Evolutionary conservation across 192 early-diverging fungal genomes (phyloP), one percentile per base, ranked within the genome.

Genomic region (Entrophospora sp.): DNA sequence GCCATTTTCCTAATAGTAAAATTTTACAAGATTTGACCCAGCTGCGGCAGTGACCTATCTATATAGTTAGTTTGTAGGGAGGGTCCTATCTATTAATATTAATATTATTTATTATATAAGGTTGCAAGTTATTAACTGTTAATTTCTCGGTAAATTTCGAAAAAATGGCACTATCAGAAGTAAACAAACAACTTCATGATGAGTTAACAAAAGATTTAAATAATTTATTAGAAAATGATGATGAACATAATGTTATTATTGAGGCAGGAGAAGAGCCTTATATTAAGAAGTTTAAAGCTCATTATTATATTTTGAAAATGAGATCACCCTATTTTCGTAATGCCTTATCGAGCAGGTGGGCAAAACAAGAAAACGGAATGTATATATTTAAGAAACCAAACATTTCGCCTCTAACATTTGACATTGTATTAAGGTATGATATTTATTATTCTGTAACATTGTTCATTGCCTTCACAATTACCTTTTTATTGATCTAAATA

Each of bases 251-350:
- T 45, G 44, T 45, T 20, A 45, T 45, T 2, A 45, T 45, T 0
- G 7, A 45, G 9, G 44, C 20, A 1, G 44, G 44, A 9, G 18
- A 45, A 45, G n/a, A 45, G 9, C 16, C 14, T 20, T 20, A 20
- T 22, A 5, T 45, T 16, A 27, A 42, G 24, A 28, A 37, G 9
- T 40, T 60, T 60, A 25, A 60, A 13, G 57, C 57, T 59, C 57
- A 59, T 22, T 59, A 36, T 36, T 40, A 40, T 42, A 59, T 59
- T 14, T 59, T 59, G 30, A 36, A 20, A 27, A 27, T 40, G 18
- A 59, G 57, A 37, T 59, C 57, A 20, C 57, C 57, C 5, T 59
- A 59, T 59, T 59, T 59, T 40, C 32, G 57, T 5, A 31, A 40
- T 38, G 57, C 57, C 35, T 38, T 59, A 38, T 59, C 57, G 10